phyloP scores from a whole-genome alignment of 805 yeast genomes.

The Scheffersomyces spartinae region DNA sequence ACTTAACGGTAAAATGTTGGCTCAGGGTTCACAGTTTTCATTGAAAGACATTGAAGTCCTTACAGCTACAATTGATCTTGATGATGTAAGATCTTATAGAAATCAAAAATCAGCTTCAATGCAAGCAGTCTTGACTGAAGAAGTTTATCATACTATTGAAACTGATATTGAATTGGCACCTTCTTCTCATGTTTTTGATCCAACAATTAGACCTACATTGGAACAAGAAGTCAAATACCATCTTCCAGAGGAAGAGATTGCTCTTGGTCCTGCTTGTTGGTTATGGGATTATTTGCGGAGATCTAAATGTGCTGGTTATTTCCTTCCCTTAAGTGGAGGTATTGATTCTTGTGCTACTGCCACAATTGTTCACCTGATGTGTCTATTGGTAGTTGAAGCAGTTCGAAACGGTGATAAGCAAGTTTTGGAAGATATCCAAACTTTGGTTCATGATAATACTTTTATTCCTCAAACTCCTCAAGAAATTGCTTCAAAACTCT shows the following conservation, averaged over 20 bases:
- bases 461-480: constrained; percentile 68
- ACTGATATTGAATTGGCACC: constrained; percentile 62
- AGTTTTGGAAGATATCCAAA: constrained; percentile 67
- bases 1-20: constrained; percentile 83
- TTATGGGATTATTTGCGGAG: constrained; percentile 95
- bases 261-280: constrained; percentile 99
- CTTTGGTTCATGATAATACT: constrained; percentile 43
- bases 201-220: constrained; percentile 46
- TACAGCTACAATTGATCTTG: constrained; percentile 89
- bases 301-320: constrained; percentile 82
- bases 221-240: constrained; percentile 47
- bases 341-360: constrained; percentile 98
- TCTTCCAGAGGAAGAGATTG: constrained; percentile 90
- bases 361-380: constrained; percentile 89
- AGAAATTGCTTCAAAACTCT: constrained; percentile 64
- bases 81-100: constrained; percentile 80
- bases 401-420: constrained; percentile 55
- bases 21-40: constrained; percentile 89
- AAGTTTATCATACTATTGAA: constrained; percentile 44
- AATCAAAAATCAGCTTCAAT: constrained; percentile 64
- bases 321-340: constrained; percentile 92
- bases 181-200: constrained; percentile 44
- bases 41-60: constrained; percentile 88
- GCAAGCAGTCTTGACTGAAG: constrained; percentile 42
- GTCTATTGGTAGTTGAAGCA: constrained; percentile 69